Conservation (phyloP, 2,329 filamentous ascomycete genomes). For the Microsporum ferrugineum region DNA sequence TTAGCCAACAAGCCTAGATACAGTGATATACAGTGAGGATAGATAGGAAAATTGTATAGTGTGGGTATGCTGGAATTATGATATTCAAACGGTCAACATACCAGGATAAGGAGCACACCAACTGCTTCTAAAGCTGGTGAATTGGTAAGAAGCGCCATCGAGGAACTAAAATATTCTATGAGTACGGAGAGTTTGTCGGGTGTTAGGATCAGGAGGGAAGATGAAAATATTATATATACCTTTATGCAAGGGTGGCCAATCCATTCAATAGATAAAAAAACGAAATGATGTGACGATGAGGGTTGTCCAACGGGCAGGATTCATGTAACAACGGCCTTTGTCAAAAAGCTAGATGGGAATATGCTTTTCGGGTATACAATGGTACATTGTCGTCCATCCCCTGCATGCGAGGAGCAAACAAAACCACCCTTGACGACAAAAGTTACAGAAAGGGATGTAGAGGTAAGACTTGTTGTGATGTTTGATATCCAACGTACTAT, state of each 20-base stretch:
- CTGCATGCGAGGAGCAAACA: not conserved
- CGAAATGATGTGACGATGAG: too few relatives aligned
- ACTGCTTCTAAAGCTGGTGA: not conserved
- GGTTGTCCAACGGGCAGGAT: too few relatives aligned
- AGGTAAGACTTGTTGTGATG: too few relatives aligned
- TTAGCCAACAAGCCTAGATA: not conserved
- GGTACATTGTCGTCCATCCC: not conserved
- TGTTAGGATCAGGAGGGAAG: not conserved
- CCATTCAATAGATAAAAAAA: too few relatives aligned
- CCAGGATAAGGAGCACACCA: not conserved
- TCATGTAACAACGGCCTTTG: not conserved
- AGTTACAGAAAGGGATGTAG: not conserved
- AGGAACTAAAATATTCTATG: not conserved
- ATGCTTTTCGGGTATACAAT: not conserved
- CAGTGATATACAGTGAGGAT: not conserved
- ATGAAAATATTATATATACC: too few relatives aligned
- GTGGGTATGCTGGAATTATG: not conserved
- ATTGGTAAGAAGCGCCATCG: not conserved
- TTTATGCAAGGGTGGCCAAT: too few relatives aligned
- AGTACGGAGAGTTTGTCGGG: too few relatives aligned
- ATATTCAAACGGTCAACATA: not conserved
- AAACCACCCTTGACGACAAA: not conserved
- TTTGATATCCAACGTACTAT: too few relatives aligned
- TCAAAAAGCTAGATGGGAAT: not conserved
- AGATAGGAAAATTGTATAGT: not conserved